phyloP scores from a whole-genome alignment of 768 basidiomycete species.

The Pisolithus microcarpus region DNA sequence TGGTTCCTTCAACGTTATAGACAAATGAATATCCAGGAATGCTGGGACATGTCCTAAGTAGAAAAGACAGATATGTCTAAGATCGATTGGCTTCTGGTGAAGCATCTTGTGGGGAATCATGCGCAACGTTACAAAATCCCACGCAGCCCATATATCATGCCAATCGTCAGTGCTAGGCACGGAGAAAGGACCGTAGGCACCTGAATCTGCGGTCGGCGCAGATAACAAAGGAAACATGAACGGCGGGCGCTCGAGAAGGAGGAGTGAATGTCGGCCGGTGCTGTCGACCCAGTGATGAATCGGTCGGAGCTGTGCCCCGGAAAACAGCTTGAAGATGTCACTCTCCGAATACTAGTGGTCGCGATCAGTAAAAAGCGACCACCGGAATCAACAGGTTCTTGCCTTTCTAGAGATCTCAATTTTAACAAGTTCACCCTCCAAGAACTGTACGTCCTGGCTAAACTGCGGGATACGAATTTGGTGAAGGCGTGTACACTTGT shows the following conservation, averaged over 20 bases:
- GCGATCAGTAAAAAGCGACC: neutral
- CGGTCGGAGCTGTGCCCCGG: constrained; percentile 68
- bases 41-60: constrained; percentile 92
- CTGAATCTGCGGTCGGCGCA: constrained; percentile 27
- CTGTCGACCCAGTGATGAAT: constrained; percentile 82
- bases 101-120: constrained; percentile 89
- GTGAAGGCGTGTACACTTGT: constrained; percentile 58
- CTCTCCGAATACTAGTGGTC: constrained; percentile 56
- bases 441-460: constrained; percentile 44
- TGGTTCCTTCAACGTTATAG: constrained; percentile 62
- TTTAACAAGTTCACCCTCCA: constrained; percentile 68
- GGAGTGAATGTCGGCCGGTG: constrained; percentile 68
- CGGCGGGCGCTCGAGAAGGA: constrained; percentile 83
- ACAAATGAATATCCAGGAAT: constrained; percentile 88
- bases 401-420: constrained; percentile 91
- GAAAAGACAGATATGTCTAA: constrained; percentile 95
- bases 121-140: constrained; percentile 76
- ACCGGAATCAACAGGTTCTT: constrained; percentile 4
- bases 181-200: constrained; percentile 37
- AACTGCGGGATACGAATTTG: constrained; percentile 44
- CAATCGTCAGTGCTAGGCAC: constrained; percentile 75
- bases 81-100: constrained; percentile 84
- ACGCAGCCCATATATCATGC: constrained; percentile 76
- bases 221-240: constrained; percentile 66
- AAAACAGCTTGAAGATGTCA: constrained; percentile 66